phyloP scores from a whole-genome alignment of 1,284 basidiomycete species.

The Leccinum huronense region DNA sequence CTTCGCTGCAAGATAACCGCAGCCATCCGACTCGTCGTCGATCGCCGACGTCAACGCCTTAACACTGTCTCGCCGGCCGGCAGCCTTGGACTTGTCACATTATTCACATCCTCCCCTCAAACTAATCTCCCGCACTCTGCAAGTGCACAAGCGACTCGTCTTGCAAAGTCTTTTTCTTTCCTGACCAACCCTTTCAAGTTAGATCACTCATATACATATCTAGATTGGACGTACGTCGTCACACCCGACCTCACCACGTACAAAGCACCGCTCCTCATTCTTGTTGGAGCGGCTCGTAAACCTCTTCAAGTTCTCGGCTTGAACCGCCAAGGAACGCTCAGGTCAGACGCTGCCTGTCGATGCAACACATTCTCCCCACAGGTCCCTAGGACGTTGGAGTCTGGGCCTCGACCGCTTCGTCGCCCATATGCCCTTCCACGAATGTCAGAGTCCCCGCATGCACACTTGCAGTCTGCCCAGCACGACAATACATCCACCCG shows the following conservation, averaged over 20 bases:
- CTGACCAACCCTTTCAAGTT: background rate
- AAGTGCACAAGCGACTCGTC: slow-evolving; percentile 6
- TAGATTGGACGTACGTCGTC: slow-evolving; percentile 35
- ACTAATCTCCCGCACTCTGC: slow-evolving; percentile 8
- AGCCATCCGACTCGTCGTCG: slow-evolving; percentile 28
- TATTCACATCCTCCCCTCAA: slow-evolving; percentile 5
- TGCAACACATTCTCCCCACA: background rate
- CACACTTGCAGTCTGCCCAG: background rate
- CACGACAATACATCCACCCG: background rate
- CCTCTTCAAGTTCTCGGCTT: slow-evolving; percentile 23
- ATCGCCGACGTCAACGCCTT: slow-evolving; percentile 20
- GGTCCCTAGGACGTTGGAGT: background rate
- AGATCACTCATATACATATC: slow-evolving; percentile 5
- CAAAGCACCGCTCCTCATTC: slow-evolving; percentile 24
- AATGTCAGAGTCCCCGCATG: background rate
- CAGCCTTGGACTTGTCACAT: background rate
- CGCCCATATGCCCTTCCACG: background rate
- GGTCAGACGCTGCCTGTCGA: too few species aligned
- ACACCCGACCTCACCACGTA: slow-evolving; percentile 26
- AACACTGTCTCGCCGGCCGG: background rate
- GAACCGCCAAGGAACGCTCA: background rate
- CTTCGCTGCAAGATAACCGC: slow-evolving; percentile 28
- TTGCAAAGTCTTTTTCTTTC: slow-evolving; percentile 22
- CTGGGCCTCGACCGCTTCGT: background rate
- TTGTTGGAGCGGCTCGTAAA: slow-evolving; percentile 24